Conservation (phyloP, 148 eudicot species). For the Rhododendron henanense region DNA sequence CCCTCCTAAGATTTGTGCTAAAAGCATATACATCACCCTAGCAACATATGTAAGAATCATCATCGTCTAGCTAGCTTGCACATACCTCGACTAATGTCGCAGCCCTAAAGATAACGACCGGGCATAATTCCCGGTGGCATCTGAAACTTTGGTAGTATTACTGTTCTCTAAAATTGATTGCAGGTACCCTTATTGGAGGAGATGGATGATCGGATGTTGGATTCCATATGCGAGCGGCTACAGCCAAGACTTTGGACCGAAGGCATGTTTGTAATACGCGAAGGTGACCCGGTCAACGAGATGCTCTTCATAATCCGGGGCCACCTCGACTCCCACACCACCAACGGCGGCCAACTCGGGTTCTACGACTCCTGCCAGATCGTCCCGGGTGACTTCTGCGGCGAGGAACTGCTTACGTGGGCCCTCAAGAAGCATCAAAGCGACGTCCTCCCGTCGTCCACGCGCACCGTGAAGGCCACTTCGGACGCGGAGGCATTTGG, state of each 20-base stretch:
- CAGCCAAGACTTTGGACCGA: constrained; percentile 62
- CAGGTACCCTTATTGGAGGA: constrained; percentile 81
- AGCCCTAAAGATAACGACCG: too few species aligned
- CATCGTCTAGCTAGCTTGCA: neutral
- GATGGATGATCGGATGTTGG: constrained; percentile 74
- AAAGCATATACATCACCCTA: too few species aligned
- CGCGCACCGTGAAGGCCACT: constrained; percentile 68
- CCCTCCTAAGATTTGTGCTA: too few species aligned
- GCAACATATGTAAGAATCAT: neutral
- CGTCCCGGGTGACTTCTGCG: constrained; percentile 73
- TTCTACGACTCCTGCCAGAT: constrained; percentile 63
- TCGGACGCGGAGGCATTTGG: constrained; percentile 83
- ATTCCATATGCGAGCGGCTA: constrained; percentile 76
- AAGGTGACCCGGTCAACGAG: constrained; percentile 78
- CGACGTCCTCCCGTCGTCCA: constrained; percentile 64
- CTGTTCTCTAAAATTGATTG: neutral
- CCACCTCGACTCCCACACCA: constrained; percentile 65
- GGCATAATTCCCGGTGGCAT: fast-evolving
- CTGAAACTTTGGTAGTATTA: neutral
- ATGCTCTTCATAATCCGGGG: constrained; percentile 89
- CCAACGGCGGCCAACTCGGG: constrained; percentile 77
- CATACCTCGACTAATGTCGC: too few species aligned
- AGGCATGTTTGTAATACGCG: constrained; percentile 59
- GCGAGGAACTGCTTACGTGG: constrained; percentile 85
- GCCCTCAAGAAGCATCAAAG: constrained; percentile 56